Evolutionary conservation across 345 rosid species (phyloP).

Genomic region (Linum lewisii): DNA sequence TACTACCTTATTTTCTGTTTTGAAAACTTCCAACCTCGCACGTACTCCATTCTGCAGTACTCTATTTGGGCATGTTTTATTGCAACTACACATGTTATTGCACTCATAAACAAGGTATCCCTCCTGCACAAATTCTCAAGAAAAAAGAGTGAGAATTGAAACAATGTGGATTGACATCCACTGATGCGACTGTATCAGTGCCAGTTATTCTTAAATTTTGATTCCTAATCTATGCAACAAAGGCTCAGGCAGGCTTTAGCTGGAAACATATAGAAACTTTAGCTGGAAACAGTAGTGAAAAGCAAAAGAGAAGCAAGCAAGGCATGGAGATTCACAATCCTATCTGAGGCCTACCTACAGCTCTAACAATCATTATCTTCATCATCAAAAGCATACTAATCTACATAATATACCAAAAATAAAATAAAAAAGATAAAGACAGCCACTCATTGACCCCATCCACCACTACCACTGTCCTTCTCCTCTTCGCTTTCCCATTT

Average conservation of each 20-base stretch:
- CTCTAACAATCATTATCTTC: background rate
- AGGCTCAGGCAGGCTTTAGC: too few relatives aligned
- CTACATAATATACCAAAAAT: too few relatives aligned
- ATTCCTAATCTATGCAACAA: too few relatives aligned
- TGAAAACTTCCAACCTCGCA: constrained; percentile 69
- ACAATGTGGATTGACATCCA: too few relatives aligned
- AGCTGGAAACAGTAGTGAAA: too few relatives aligned
- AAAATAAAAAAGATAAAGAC: too few relatives aligned
- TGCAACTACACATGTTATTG: constrained; percentile 70
- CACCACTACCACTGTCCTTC: background rate
- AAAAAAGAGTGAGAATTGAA: background rate
- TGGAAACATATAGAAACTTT: too few relatives aligned
- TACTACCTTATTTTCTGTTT: constrained; percentile 66
- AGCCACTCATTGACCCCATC: background rate
- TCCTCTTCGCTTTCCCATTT: background rate
- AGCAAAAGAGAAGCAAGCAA: too few relatives aligned
- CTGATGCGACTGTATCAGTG: too few relatives aligned
- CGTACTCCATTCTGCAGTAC: constrained; percentile 80
- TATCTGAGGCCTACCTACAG: background rate
- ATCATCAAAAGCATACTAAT: background rate
- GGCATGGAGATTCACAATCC: too few relatives aligned
- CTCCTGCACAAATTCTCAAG: constrained; percentile 49
- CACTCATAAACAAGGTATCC: constrained; percentile 99
- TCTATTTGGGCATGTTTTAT: constrained; percentile 67
- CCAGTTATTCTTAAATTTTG: too few relatives aligned